Percentiles rank a stretch among this genome's conserved stretches.
Evolutionary conservation across 2,329 filamentous ascomycete species (phyloP).

Genomic region (Leptoxyphium fumago): DNA sequence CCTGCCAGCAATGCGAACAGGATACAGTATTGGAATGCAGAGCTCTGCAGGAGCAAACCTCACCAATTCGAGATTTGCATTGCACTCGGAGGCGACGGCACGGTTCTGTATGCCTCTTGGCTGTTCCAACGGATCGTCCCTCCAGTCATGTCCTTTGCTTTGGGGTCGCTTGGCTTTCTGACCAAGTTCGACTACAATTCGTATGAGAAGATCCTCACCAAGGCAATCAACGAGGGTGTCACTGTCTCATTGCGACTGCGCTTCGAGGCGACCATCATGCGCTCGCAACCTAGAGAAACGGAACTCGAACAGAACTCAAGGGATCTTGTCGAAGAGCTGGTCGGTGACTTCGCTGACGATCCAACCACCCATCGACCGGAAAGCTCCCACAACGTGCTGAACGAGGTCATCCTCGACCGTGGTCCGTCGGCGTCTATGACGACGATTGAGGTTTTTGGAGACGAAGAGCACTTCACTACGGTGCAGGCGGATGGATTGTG

Average conservation of each 20-base stretch:
- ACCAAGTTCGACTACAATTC: constrained; percentile 89
- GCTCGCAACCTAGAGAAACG: constrained; percentile 42
- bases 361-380: constrained; percentile 75
- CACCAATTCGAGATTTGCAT: constrained; percentile 90
- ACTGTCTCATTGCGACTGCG: constrained; percentile 75
- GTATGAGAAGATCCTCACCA: constrained; percentile 52
- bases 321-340: constrained; percentile 77
- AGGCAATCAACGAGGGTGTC: constrained; percentile 67
- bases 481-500: constrained; percentile 87
- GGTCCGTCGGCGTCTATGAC: constrained; percentile 94
- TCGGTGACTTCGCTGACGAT: constrained; percentile 73
- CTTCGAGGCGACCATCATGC: constrained; percentile 91
- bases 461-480: constrained; percentile 90
- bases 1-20: constrained; percentile 36
- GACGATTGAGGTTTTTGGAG: constrained; percentile 79
- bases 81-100: constrained; percentile 74
- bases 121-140: constrained; percentile 91
- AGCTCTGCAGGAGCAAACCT: constrained; percentile 61
- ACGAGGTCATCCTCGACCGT: constrained; percentile 91
- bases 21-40: constrained; percentile 69
- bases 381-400: constrained; percentile 76
- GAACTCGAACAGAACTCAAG: constrained; percentile 25
- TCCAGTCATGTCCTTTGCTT: constrained; percentile 77
- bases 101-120: constrained; percentile 91
- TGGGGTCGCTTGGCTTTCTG: constrained; percentile 85